Percentiles rank a stretch among this genome's conserved stretches.
These are phyloP conservation scores for Aspergillus chevalieri DNA, from an alignment of 2,329 filamentous ascomycete genomes.

Conservation along the genomic window DNA sequence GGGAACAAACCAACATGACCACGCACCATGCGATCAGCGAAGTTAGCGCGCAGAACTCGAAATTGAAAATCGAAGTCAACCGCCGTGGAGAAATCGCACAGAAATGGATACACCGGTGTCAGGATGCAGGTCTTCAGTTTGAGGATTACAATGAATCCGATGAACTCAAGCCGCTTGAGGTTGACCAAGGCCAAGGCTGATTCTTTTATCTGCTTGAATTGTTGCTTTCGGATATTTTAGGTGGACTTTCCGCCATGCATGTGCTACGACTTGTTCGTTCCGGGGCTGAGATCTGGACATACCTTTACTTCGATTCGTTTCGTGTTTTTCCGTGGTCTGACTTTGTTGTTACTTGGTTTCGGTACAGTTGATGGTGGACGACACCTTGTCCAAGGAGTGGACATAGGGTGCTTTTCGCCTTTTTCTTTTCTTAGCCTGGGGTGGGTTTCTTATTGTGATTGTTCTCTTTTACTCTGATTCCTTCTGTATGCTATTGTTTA, in stretches of 20 bases:
- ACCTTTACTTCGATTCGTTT: conserved; percentile 11
- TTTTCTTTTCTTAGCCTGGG: conserved; percentile 7
- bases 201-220: conserved; percentile 3
- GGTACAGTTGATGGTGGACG: conserved; percentile 4
- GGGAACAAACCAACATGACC: conserved; percentile 40
- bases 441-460: conserved; percentile 13
- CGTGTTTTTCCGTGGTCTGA: conserved; percentile 8
- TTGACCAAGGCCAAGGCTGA: conserved; percentile 24
- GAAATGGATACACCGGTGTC: conserved; percentile 44
- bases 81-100: conserved; percentile 66
- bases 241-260: conserved; percentile 10
- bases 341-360: background rate
- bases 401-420: background rate
- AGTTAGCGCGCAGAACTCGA: conserved; percentile 87
- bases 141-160: conserved; percentile 44
- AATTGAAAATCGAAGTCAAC: conserved; percentile 88
- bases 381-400: background rate
- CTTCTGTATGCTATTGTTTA: conserved; percentile 20
- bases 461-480: conserved; percentile 13
- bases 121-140: conserved; percentile 43
- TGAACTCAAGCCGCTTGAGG: conserved; percentile 32
- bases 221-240: background rate
- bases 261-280: conserved; percentile 22
- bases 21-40: conserved; percentile 58
- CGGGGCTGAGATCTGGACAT: conserved; percentile 20